Conservation (phyloP, 1,139 yeast species). For the Sugiyamaella xylanicola region DNA sequence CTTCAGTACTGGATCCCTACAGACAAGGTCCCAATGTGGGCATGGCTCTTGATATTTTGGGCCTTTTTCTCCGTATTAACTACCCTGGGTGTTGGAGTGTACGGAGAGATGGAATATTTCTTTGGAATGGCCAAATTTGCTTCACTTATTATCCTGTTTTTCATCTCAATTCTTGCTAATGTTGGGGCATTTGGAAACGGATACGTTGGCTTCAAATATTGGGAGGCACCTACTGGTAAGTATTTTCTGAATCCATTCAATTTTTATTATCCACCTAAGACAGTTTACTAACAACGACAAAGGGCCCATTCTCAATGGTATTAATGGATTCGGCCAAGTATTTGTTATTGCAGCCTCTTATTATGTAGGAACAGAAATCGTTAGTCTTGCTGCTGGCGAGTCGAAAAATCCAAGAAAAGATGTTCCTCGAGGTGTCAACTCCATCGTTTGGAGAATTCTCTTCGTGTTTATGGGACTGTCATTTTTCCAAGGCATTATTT, state of each 20-base stretch:
- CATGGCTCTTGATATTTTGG: slow-evolving; percentile 22
- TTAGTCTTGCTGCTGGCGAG: slow-evolving; percentile 24
- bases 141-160: slow-evolving; percentile 16
- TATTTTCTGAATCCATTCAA: too few species aligned
- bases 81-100: slow-evolving; percentile 22
- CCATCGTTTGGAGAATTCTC: slow-evolving; percentile 22
- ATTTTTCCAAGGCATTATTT: slow-evolving; percentile 22
- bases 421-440: slow-evolving; percentile 21
- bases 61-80: slow-evolving; percentile 23
- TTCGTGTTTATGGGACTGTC: slow-evolving; percentile 22
- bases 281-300: too few species aligned
- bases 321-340: slow-evolving; percentile 23
- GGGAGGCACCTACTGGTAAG: slow-evolving; percentile 17
- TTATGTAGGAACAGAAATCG: slow-evolving; percentile 23
- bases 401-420: slow-evolving; percentile 22
- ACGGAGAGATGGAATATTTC: slow-evolving; percentile 21
- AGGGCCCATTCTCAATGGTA: slow-evolving; percentile 23
- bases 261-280: too few species aligned
- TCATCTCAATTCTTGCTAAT: slow-evolving; percentile 21
- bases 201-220: slow-evolving; percentile 22
- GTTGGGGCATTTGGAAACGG: slow-evolving; percentile 25
- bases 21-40: slow-evolving; percentile 19
- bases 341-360: slow-evolving; percentile 24
- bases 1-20: slow-evolving; percentile 23
- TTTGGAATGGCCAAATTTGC: slow-evolving; percentile 21